Percentiles rank a stretch among this genome's conserved stretches.
Conservation (phyloP, 2,329 filamentous ascomycete genomes). For the Alternaria ventricosa region DNA sequence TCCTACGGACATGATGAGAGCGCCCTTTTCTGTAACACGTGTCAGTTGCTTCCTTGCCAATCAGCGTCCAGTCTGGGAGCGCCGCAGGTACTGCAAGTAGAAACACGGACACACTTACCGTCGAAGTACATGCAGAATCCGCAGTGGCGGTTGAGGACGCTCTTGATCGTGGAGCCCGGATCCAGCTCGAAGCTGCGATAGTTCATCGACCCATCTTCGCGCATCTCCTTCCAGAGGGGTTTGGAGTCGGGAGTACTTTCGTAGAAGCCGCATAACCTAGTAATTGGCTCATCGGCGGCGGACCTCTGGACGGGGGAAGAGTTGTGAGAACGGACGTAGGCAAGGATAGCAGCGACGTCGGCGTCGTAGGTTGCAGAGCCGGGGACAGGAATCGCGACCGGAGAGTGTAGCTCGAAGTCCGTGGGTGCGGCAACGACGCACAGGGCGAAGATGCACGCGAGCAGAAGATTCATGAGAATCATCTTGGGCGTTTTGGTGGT, state of each 20-base stretch:
- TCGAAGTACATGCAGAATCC: slow-evolving; percentile 3
- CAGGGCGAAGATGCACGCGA: background rate
- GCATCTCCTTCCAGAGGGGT: too few relatives aligned
- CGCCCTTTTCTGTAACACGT: background rate
- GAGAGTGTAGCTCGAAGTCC: background rate
- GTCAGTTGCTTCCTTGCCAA: background rate
- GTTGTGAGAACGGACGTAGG: background rate
- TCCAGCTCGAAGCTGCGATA: too few relatives aligned
- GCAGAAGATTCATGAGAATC: background rate
- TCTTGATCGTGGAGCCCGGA: background rate
- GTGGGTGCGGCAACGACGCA: background rate
- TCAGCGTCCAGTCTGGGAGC: background rate
- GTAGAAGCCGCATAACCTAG: too few relatives aligned
- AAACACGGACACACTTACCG: background rate
- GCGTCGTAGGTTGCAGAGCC: background rate
- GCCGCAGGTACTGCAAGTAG: background rate
- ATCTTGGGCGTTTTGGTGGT: background rate
- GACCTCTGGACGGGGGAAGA: background rate
- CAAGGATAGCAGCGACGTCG: background rate
- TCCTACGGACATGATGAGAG: background rate
- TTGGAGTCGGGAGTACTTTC: too few relatives aligned
- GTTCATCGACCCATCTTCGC: too few relatives aligned
- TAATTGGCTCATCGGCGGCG: background rate
- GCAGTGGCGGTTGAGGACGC: background rate
- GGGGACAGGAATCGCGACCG: background rate